phyloP scores from a whole-genome alignment of 352 stramenopile species.

The Globisporangium perplexum region DNA sequence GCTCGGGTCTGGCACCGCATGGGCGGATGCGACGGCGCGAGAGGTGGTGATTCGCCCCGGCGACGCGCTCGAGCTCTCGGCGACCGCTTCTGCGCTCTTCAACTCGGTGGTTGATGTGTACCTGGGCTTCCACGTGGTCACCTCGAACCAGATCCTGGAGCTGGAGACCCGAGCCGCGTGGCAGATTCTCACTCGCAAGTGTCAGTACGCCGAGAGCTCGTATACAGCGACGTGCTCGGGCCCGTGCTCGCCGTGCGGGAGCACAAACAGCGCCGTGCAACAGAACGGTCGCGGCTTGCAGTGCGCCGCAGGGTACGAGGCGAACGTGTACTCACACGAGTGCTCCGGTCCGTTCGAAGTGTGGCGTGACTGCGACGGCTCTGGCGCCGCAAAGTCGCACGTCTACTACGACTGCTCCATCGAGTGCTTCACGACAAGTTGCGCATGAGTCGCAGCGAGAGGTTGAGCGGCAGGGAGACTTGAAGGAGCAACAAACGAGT shows the following conservation, averaged over 20 bases:
- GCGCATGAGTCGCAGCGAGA: slow-evolving; percentile 17
- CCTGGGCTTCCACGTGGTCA: slow-evolving; percentile 67
- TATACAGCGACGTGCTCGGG: slow-evolving; percentile 47
- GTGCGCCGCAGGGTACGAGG: slow-evolving; percentile 33
- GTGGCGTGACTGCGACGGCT: slow-evolving; percentile 38
- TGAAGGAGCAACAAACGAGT: no score
- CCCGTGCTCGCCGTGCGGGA: slow-evolving; percentile 38
- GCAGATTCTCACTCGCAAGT: slow-evolving; percentile 58
- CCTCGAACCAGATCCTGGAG: slow-evolving; percentile 61
- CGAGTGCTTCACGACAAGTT: slow-evolving; percentile 43
- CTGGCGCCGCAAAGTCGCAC: slow-evolving; percentile 24
- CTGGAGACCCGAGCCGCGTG: slow-evolving; percentile 42
- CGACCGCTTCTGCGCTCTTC: slow-evolving; percentile 42
- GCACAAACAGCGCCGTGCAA: slow-evolving; percentile 48
- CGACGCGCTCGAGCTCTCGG: slow-evolving; percentile 41
- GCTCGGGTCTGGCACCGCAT: slow-evolving; percentile 19
- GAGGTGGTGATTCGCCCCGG: slow-evolving; percentile 36
- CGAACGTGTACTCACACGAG: slow-evolving; percentile 33
- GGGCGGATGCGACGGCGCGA: slow-evolving; percentile 28
- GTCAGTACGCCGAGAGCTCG: slow-evolving; percentile 35
- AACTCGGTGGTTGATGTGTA: slow-evolving; percentile 62
- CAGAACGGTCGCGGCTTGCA: slow-evolving; percentile 20
- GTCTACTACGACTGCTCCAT: slow-evolving; percentile 63
- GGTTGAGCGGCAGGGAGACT: no score
- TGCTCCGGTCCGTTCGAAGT: slow-evolving; percentile 51